A percentile compares a stretch with the other conserved stretches of the same genome.
Evolutionary conservation across 331 rosid species (phyloP).

Genomic region (Erythrophleum ivorense): DNA sequence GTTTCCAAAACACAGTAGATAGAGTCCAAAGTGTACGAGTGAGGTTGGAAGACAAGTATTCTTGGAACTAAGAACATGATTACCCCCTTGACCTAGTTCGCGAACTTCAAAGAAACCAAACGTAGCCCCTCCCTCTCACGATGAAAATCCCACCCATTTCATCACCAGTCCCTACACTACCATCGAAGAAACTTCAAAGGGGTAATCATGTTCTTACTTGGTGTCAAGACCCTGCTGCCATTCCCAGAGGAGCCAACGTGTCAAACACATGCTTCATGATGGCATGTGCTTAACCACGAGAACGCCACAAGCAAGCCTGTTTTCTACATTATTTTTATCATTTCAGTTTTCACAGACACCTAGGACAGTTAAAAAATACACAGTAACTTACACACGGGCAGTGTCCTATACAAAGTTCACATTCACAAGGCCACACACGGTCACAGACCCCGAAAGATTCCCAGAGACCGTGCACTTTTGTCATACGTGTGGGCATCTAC

Average conservation of each 20-base stretch:
- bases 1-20: no score
- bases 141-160: no score
- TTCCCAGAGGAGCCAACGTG: not conserved
- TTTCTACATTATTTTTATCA: not conserved
- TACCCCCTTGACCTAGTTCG: no score
- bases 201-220: no score
- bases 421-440: constrained; percentile 20
- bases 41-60: no score
- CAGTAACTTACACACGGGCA: constrained; percentile 41
- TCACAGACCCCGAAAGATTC: constrained; percentile 75
- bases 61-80: no score
- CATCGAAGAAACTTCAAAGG: not conserved
- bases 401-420: constrained; percentile 1
- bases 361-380: constrained; percentile 26
- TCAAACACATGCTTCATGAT: not conserved
- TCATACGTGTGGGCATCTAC: constrained; percentile 81
- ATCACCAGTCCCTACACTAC: not conserved
- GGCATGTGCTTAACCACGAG: not conserved
- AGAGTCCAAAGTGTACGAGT: no score
- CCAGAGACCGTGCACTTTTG: constrained; percentile 67
- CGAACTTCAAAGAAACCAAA: not conserved
- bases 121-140: not conserved
- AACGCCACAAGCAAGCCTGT: not conserved
- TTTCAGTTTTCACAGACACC: constrained; percentile 34
- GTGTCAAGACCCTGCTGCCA: no score